Evolutionary conservation across 2,329 filamentous ascomycete genomes (phyloP), one percentile per base, ranked within the genome.

Genomic region (Gremmenia infestans): DNA sequence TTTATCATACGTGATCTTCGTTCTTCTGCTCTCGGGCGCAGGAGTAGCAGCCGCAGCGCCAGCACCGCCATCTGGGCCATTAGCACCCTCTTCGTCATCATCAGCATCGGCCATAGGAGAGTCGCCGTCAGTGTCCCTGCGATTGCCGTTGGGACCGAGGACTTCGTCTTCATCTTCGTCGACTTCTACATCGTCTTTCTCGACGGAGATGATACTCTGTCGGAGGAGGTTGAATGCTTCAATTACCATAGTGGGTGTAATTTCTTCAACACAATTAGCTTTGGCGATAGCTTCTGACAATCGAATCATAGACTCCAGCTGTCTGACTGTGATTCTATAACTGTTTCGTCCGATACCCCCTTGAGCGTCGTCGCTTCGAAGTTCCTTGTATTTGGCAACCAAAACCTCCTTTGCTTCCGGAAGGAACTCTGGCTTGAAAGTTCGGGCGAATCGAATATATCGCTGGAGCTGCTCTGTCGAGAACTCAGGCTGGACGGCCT

Each of bases 261-360:
- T 88, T 61, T 97, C 91, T 66, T 93, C 89, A 14, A 96, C 91
- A 70, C 94, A 99, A 70, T 96, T 97, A 56, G 91, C 91, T 74
- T 97, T 97, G 56, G 94, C 94, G 63, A 99, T 97, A n/a, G 94
- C 94, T 73, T 99, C 94, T 53, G 88, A 93, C 54, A 99, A 77
- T 61, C 94, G 91, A 63, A 99, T 97, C 81, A 99, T 86, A 69
- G 88, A 93, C 74, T 99, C 94, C 2, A 99, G 80, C 72, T 99
- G 94, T 69, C 94, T 85, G 50, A 99, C 94, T 0, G 94, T 99
- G 71, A 99, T 99, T 57, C 94, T 87, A 77, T 99, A 99, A 62
- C 89, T 95, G 75, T 97, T 97, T 68, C 91, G 84, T 58, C 94
- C 94, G 50, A 96, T 85, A 35, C 94, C 94, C 50, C 94, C 94